A percentile compares a stretch with the other conserved stretches of the same genome.
Conservation (phyloP, 2,329 filamentous ascomycete genomes). For the Colletotrichum caudatum region DNA sequence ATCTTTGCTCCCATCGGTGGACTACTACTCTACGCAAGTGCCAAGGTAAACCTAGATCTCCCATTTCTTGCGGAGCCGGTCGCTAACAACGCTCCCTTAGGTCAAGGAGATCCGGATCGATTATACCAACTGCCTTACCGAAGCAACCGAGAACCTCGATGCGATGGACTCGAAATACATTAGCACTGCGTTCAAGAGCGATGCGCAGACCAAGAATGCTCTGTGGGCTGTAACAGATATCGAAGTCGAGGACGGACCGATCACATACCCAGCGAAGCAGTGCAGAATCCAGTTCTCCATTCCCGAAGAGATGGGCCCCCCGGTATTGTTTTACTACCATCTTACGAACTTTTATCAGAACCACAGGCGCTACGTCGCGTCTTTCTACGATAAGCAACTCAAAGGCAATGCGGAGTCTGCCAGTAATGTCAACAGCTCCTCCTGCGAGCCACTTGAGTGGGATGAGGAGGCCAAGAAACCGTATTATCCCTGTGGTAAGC, state of each 20-base stretch:
- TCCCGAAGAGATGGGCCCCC: constrained; percentile 81
- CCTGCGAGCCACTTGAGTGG: constrained; percentile 79
- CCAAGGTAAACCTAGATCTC: constrained; percentile 67
- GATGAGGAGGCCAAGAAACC: constrained; percentile 68
- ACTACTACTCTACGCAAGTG: constrained; percentile 85
- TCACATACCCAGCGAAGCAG: constrained; percentile 55
- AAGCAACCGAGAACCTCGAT: constrained; percentile 60
- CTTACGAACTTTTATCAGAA: constrained; percentile 99
- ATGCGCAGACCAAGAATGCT: constrained; percentile 54
- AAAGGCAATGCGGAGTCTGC: constrained; percentile 74
- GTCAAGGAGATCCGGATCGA: constrained; percentile 93
- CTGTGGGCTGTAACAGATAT: constrained; percentile 58
- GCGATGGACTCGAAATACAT: constrained; percentile 70
- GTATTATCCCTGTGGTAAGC: constrained; percentile 84
- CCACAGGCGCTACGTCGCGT: constrained; percentile 94
- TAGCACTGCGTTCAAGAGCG: constrained; percentile 77
- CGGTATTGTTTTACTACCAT: constrained; percentile 93
- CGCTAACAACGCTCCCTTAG: constrained; percentile 56
- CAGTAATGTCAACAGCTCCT: constrained; percentile 71
- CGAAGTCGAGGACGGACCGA: constrained; percentile 55
- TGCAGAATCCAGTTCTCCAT: constrained; percentile 85
- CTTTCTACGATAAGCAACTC: constrained; percentile 85
- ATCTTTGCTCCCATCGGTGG: constrained; percentile 96
- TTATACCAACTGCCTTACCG: constrained; percentile 80
- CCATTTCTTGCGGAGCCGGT: not conserved